Percentiles rank a stretch among this genome's conserved stretches.
phyloP scores from a whole-genome alignment of 257 asterid species.

The Salvia miltiorrhiza region DNA sequence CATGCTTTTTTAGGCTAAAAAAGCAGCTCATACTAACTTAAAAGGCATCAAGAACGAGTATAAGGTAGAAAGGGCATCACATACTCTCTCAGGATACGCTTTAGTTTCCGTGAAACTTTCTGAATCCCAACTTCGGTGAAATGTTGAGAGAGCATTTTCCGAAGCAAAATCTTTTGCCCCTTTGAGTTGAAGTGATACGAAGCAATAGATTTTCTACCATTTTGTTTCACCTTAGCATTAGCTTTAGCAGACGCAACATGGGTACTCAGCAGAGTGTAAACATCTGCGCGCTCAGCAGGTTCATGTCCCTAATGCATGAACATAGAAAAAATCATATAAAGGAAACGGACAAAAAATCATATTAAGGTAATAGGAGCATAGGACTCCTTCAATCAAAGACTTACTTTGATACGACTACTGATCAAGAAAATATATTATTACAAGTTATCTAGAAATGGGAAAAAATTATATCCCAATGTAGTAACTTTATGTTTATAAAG shows the following conservation, averaged over 20 bases:
- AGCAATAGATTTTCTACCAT: constrained; percentile 34
- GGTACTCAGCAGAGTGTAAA: constrained; percentile 42
- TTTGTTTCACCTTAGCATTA: constrained; percentile 27
- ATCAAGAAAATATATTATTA: not conserved
- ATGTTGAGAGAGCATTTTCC: constrained; percentile 24
- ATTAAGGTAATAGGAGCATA: not conserved
- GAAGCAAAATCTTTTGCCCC: constrained; percentile 23
- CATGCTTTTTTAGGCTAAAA: not conserved
- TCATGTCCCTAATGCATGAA: constrained; percentile 58
- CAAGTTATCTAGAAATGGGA: not conserved
- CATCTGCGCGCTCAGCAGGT: constrained; percentile 46
- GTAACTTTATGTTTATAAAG: not conserved
- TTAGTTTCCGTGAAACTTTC: constrained; percentile 47
- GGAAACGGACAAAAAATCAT: not conserved
- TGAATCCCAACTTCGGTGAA: constrained; percentile 43
- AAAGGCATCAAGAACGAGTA: not conserved
- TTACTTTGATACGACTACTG: not conserved
- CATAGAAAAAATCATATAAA: constrained; percentile 5
- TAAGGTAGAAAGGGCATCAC: constrained; percentile 22
- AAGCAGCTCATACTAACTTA: not conserved
- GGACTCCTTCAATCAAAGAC: not conserved
- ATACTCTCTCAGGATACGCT: constrained; percentile 65
- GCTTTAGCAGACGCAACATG: constrained; percentile 27
- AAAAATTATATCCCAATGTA: not conserved
- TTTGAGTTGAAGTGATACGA: constrained; percentile 35